Base-by-base conservation (phyloP, 1,284 basidiomycete species). In the Apiotrichum montevideense region DNA sequence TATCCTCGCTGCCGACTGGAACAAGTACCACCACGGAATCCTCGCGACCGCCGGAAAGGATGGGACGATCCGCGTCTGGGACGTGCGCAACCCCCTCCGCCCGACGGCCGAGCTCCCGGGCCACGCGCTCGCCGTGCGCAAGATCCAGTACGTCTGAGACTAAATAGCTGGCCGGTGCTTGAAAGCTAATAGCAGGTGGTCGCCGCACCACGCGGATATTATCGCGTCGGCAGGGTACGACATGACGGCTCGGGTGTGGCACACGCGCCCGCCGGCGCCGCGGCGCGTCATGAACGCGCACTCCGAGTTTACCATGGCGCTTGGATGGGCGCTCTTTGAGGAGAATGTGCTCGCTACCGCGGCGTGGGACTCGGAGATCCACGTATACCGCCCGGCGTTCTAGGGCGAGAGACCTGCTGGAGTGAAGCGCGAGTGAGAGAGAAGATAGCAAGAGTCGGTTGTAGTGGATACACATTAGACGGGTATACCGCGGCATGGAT, bases 281-380 rank as follows among this genome's bases (percentile, higher is more conserved):
- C 66, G 86, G 50, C 77, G 84, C 58, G 39, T 48, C 37, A 53
- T 46, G 95, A 68, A 86, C 90, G 70, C 79, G 6, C 95, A 98
- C 72, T 92, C 90, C 3, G 95, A 98, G 77, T 98, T 98, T 73
- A 91, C 95, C 15, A 88, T 90, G 48, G 92, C 90, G 0, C 86
- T 90, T 62, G 83, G 83, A 21, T 98, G 95, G 95, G 78, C 79
- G 35, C 66, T 82, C 65, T 95, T 88, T 63, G 88, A 95, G 55
- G 85, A 88, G 64, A 88, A 88, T 1, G 70, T 92, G 14, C 68
- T 97, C 52, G 92, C 90, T 21, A 92, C 85, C 63, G 92, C 88
- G 69, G 85, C 88, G 51, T 97, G 93, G 94, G 93, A 97, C 66
- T 84, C 86, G 65, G 83, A 85, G 74, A 77, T 94, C 51, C 85